These are phyloP conservation scores for Stentor roeselii DNA, from an alignment of 73 alveolate species.

Conservation along the genomic window DNA sequence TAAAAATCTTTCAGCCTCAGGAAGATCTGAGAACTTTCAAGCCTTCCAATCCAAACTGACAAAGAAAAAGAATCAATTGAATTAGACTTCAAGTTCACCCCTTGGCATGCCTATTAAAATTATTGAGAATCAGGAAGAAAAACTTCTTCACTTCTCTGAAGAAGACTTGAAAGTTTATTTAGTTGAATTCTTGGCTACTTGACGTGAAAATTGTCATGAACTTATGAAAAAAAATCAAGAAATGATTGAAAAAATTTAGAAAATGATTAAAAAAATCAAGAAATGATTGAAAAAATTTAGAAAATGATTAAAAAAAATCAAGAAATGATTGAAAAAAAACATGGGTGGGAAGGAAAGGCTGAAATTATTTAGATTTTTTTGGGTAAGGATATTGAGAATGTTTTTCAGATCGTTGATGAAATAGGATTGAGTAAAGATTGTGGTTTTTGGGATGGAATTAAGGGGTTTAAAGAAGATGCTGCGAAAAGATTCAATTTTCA, in stretches of 20 bases:
- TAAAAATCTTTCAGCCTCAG: too few species aligned
- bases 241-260: too few species aligned
- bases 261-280: too few species aligned
- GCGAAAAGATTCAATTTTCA: slow-evolving; percentile 33
- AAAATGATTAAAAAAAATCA: too few species aligned
- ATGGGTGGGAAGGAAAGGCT: slow-evolving; percentile 47
- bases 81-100: too few species aligned
- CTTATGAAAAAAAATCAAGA: slow-evolving; percentile 57
- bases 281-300: too few species aligned
- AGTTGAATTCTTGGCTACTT: slow-evolving; percentile 56
- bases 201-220: slow-evolving; percentile 49
- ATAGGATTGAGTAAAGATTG: slow-evolving; percentile 27
- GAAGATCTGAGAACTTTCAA: too few species aligned
- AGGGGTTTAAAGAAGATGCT: not conserved
- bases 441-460: not conserved
- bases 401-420: slow-evolving; percentile 28
- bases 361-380: slow-evolving; percentile 35
- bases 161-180: not conserved
- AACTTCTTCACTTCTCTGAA: not conserved
- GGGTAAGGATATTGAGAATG: slow-evolving; percentile 26
- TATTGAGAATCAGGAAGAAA: not conserved
- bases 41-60: too few species aligned
- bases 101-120: not conserved
- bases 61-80: not conserved
- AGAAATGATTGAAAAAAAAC: slow-evolving; percentile 34